These are phyloP conservation scores for Aspergillus brasiliensis DNA, from an alignment of 2,329 filamentous ascomycete species.

Conservation along the genomic window DNA sequence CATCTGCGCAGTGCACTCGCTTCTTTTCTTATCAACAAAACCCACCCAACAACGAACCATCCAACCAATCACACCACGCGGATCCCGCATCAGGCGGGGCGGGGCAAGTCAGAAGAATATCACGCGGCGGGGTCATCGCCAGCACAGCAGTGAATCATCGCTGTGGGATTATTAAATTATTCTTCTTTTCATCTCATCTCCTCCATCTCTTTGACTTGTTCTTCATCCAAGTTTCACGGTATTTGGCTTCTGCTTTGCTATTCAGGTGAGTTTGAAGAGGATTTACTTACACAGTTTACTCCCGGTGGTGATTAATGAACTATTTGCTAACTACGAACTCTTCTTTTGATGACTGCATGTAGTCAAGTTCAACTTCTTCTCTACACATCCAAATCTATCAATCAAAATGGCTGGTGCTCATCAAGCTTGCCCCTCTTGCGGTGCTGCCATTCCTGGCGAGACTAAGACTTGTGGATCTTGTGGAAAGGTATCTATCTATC, in stretches of 20 bases:
- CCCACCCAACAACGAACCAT: too few species aligned
- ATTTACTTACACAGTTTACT: too few species aligned
- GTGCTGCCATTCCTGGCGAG: slow-evolving; percentile 25
- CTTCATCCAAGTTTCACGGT: background rate
- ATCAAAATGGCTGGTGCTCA: slow-evolving; percentile 25
- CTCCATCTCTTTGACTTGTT: too few species aligned
- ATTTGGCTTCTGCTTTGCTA: too few species aligned
- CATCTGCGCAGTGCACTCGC: background rate
- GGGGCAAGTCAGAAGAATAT: background rate
- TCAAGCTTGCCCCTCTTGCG: slow-evolving; percentile 30
- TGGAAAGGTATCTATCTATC: slow-evolving; percentile 30
- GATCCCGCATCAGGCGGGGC: background rate
- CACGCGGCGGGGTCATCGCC: background rate
- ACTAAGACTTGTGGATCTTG: slow-evolving; percentile 34
- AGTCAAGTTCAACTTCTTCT: background rate
- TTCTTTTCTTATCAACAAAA: background rate
- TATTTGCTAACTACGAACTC: background rate
- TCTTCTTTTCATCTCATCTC: too few species aligned
- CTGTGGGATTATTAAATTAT: background rate
- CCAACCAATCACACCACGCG: background rate
- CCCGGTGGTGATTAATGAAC: background rate
- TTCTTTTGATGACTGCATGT: background rate
- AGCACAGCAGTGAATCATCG: slow-evolving; percentile 1
- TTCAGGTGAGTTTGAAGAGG: background rate
- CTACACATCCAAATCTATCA: background rate